phyloP scores from a whole-genome alignment of 2,329 filamentous ascomycete species.

The Fusarium sambucinum region DNA sequence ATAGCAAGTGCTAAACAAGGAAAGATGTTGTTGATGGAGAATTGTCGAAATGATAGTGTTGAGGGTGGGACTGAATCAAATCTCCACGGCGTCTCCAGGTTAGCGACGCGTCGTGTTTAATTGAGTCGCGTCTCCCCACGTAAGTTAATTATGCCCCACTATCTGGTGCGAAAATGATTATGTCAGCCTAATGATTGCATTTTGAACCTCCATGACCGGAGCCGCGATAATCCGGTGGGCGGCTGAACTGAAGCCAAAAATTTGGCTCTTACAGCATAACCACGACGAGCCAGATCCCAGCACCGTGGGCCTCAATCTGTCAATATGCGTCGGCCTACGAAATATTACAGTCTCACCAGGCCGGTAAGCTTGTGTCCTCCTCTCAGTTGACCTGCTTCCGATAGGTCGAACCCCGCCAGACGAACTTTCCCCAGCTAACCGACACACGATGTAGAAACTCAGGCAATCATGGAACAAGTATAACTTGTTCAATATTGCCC shows the following conservation, averaged over 20 bases:
- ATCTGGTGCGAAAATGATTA: slow-evolving; percentile 23
- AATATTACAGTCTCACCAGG: slow-evolving; percentile 75
- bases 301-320: slow-evolving; percentile 48
- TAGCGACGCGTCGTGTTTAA: slow-evolving; percentile 49
- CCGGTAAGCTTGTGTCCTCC: slow-evolving; percentile 62
- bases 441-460: slow-evolving; percentile 74
- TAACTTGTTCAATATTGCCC: slow-evolving; percentile 89
- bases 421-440: slow-evolving; percentile 37
- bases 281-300: slow-evolving; percentile 45
- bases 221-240: slow-evolving; percentile 49
- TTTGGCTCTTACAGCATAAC: slow-evolving; percentile 47
- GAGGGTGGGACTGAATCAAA: slow-evolving; percentile 27
- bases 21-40: background rate
- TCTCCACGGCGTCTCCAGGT: slow-evolving; percentile 26
- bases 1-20: background rate
- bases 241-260: slow-evolving; percentile 48
- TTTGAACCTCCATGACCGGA: slow-evolving; percentile 28
- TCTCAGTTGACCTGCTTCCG: slow-evolving; percentile 7
- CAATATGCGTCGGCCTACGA: slow-evolving; percentile 67
- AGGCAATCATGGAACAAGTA: slow-evolving; percentile 98
- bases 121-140: slow-evolving; percentile 46
- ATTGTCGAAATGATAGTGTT: slow-evolving; percentile 9
- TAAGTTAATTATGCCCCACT: slow-evolving; percentile 31
- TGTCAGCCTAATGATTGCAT: slow-evolving; percentile 35
- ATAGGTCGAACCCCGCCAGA: slow-evolving; percentile 3